Percentiles rank a stretch among this genome's conserved stretches.
These are phyloP conservation scores for Cyclocybe cylindracea DNA, from an alignment of 768 basidiomycete genomes.

Conservation along the genomic window DNA sequence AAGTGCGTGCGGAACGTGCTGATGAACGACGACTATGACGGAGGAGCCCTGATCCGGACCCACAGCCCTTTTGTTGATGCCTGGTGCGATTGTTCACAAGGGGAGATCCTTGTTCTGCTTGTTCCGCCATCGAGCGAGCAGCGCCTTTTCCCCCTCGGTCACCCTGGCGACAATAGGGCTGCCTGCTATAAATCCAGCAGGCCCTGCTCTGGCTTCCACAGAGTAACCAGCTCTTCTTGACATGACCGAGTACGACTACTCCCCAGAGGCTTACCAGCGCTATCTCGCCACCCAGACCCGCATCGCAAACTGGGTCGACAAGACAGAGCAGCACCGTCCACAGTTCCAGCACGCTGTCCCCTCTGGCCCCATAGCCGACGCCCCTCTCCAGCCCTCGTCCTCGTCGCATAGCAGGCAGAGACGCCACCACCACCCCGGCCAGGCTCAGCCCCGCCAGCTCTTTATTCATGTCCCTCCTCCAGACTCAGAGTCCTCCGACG, in stretches of 20 bases:
- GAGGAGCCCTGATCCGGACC: no score
- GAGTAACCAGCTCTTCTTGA: neutral
- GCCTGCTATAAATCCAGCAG: no score
- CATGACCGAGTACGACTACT: slow-evolving; percentile 67
- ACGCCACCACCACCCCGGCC: slow-evolving; percentile 4
- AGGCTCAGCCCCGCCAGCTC: slow-evolving; percentile 10
- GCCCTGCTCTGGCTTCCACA: neutral
- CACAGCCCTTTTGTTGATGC: no score
- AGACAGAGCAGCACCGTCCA: slow-evolving; percentile 41
- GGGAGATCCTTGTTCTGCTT: no score
- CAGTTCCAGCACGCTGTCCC: slow-evolving; percentile 27
- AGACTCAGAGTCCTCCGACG: slow-evolving; percentile 21
- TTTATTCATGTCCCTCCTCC: slow-evolving; percentile 16
- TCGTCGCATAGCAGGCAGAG: slow-evolving; percentile 5
- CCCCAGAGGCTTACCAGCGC: slow-evolving; percentile 54
- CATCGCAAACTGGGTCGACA: slow-evolving; percentile 51
- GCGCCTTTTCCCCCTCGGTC: neutral
- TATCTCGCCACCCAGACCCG: slow-evolving; percentile 46
- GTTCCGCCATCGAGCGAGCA: no score
- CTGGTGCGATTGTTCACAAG: no score
- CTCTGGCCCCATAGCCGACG: slow-evolving; percentile 6
- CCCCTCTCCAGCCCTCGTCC: slow-evolving; percentile 11
- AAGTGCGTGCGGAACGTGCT: no score
- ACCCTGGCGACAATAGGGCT: no score
- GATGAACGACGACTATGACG: no score